These are phyloP conservation scores for Tephrocybe sp. DNA, from an alignment of 768 basidiomycete genomes.

Conservation along the genomic window DNA sequence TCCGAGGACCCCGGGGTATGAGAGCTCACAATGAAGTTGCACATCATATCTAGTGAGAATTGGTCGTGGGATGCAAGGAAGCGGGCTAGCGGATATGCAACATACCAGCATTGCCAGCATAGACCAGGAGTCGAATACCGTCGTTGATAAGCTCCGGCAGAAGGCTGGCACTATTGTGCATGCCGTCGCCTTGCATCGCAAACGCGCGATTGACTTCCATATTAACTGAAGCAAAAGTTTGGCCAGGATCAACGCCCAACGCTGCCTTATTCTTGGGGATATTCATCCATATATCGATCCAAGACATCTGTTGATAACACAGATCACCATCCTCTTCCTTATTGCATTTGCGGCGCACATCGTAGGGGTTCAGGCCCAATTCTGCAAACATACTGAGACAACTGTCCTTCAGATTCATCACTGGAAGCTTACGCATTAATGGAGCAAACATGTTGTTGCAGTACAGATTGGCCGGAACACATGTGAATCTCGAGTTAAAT, in stretches of 20 bases:
- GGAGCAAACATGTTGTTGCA: conserved; percentile 77
- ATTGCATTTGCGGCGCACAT: conserved; percentile 79
- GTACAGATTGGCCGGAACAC: conserved; percentile 75
- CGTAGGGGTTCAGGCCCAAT: conserved; percentile 86
- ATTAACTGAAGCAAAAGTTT: conserved; percentile 72
- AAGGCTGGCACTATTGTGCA: conserved; percentile 78
- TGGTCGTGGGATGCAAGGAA: conserved; percentile 6
- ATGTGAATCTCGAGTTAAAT: conserved; percentile 58
- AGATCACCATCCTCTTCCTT: conserved; percentile 64
- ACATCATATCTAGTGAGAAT: conserved; percentile 68
- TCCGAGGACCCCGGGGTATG: neutral
- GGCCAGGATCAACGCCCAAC: conserved; percentile 66
- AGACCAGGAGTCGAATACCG: conserved; percentile 84
- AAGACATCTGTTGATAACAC: conserved; percentile 79
- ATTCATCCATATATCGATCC: conserved; percentile 92
- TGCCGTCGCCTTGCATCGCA: conserved; percentile 78
- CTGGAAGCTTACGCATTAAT: conserved; percentile 55
- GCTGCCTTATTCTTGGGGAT: conserved; percentile 71
- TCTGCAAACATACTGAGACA: conserved; percentile 34
- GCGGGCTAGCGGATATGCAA: conserved; percentile 4
- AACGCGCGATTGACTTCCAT: conserved; percentile 82
- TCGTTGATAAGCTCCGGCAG: conserved; percentile 80
- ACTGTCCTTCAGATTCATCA: neutral
- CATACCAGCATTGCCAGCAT: conserved; percentile 83
- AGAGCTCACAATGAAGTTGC: conserved; percentile 69